Evolutionary conservation across 495 filamentous ascomycete genomes (phyloP), one percentile per base, ranked within the genome.

Genomic region (Clohesyomyces aquaticus): DNA sequence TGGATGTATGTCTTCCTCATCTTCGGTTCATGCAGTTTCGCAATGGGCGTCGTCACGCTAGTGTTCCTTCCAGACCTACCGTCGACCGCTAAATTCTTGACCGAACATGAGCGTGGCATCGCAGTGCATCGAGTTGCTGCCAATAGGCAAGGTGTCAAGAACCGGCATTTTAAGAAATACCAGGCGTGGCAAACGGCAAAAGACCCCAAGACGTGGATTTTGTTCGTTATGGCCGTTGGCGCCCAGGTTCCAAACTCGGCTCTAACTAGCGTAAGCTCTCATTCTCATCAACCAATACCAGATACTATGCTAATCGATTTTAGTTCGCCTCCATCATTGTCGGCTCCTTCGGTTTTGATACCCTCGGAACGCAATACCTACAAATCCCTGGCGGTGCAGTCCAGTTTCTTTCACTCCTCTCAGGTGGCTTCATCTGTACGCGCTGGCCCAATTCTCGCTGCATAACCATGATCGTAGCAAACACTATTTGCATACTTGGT

Each of bases 1-100:
- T 82, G 58, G 80, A 77, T 77, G 76, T 80, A 81, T 35, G 75
- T 81, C 8, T 82, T 81, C 71, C 50, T 81, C 22, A 80, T 82
- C 22, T 80, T 81, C 52, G 80, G 80, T 9, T 52, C 77, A 0
- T 66, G 75, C 46, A 76, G 75, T 11, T 59, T 77, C 18, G 63
- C 71, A 0, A 72, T 66, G 29, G 78, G 77, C 0, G 54, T 80
- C n/a, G 53, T 74, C 1, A 72, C 74, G 0, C 50, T 81, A 0
- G 43, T 79, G 26, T 59, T 78, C 0, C 73, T 81, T 10, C 80
- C 80, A 0, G 77, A 81, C 49, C 69, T 77, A 4, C 80, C 80
- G 0, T 73, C 77, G 6, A 79, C 76, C 1, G 78, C 79, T 19
- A 75, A 70, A 18, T 80, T 82, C 47, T 66, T 82, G n/a, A 75